These are phyloP conservation scores for Theobroma grandiflorum DNA, from an alignment of 441 rosid genomes.

Conservation along the genomic window DNA sequence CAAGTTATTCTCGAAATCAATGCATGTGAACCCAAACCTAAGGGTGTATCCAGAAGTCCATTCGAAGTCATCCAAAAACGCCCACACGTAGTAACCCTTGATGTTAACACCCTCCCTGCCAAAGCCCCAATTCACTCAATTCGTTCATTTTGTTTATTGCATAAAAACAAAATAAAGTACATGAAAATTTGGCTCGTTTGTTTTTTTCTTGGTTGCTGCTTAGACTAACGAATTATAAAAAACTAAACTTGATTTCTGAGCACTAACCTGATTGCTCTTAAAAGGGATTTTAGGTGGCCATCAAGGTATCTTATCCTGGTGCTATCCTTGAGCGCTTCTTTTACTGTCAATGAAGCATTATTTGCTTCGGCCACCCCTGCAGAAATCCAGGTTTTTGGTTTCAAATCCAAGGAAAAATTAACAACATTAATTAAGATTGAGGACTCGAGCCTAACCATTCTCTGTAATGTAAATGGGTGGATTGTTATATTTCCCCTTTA, in stretches of 20 bases:
- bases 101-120: slow-evolving; percentile 34
- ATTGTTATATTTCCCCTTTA: slow-evolving; percentile 39
- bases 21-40: slow-evolving; percentile 34
- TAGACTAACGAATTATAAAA: no score
- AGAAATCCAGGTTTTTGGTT: background rate
- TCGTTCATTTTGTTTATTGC: background rate
- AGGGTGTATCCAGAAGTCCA: slow-evolving; percentile 35
- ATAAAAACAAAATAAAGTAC: background rate
- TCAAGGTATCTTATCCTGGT: slow-evolving; percentile 27
- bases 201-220: background rate
- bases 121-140: background rate
- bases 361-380: slow-evolving; percentile 32
- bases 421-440: background rate
- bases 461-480: slow-evolving; percentile 51
- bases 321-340: slow-evolving; percentile 24
- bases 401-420: slow-evolving; percentile 4
- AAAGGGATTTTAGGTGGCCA: slow-evolving; percentile 26
- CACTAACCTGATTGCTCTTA: slow-evolving; percentile 29
- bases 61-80: slow-evolving; percentile 37
- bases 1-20: slow-evolving; percentile 27
- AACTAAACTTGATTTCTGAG: background rate
- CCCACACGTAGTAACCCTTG: slow-evolving; percentile 40
- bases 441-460: slow-evolving; percentile 37
- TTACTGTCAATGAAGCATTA: slow-evolving; percentile 22
- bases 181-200: no score